Evolutionary conservation across 1,139 yeast species (phyloP).

Genomic region (Kodamaea suecica): DNA sequence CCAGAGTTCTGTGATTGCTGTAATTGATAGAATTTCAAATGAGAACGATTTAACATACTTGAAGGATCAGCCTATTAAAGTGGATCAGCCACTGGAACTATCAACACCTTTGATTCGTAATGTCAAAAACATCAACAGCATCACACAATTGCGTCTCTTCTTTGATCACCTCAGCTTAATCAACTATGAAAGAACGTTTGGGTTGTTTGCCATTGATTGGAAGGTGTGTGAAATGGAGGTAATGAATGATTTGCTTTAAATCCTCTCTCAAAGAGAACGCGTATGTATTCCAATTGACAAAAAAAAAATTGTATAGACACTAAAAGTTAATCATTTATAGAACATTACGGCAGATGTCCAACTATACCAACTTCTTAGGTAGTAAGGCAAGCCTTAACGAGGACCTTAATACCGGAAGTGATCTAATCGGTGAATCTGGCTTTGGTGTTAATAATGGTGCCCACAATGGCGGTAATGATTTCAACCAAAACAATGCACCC

Average conservation of each 20-base stretch:
- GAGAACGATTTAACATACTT: conserved; percentile 37
- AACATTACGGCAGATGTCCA: neutral
- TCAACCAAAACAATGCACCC: neutral
- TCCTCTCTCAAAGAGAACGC: no score
- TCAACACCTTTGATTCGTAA: conserved; percentile 49
- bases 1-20: conserved; percentile 33
- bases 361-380: neutral
- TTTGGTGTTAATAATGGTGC: neutral
- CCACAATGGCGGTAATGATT: neutral
- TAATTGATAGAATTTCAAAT: conserved; percentile 49
- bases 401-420: neutral
- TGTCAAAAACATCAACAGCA: conserved; percentile 37
- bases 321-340: no score
- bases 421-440: neutral
- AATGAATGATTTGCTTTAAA: conserved; percentile 44
- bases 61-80: conserved; percentile 32
- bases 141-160: conserved; percentile 60
- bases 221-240: conserved; percentile 53
- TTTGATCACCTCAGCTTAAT: conserved; percentile 69
- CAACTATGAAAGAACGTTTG: conserved; percentile 70
- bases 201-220: conserved; percentile 49
- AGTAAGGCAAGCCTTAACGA: neutral
- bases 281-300: no score
- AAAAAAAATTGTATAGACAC: neutral
- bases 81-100: conserved; percentile 23